Base-by-base conservation (phyloP, 257 asterid genomes). In the Galeopsis tetrahit region DNA sequence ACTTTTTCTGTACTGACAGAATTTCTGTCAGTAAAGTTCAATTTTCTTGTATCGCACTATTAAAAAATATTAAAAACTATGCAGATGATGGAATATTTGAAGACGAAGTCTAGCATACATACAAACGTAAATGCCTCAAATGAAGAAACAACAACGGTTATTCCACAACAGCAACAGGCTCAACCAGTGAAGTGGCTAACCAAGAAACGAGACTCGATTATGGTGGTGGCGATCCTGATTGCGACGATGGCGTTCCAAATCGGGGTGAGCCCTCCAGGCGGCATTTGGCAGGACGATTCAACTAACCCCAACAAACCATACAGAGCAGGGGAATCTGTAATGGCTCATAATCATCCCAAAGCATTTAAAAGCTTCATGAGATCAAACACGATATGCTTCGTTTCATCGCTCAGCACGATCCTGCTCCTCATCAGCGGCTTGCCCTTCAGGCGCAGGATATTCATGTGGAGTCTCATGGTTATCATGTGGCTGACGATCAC, bases 401-500 rank as follows among this genome's bases (percentile, higher is more conserved):
- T 86, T 33, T 72, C 90, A 7, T 83, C 92, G 11, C 87, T 86
- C 4, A 86, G 84, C 32, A 83, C 81, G 4, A 89, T 89, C 7
- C 33, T 89, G 73, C 81, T 86, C 10, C 82, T 89, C 15, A 83
- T 88, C 17, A 81, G 87, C 28, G 95, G 88, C 7, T 63, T 86
- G 65, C 92, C 95, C 3, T 83, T 88, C 32, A 69, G 33, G 42
- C 77, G 76, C 6, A 65, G 42, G 68, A 9, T 81, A 0, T 79
- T 82, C 59, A 53, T 83, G 80, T 86, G 88, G 92, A 58, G 68
- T 21, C 51, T 88, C 77, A 88, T 84, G 88, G 77, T 84, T 33
- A 69, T 80, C n/a, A 86, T 88, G 92, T 84, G 92, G 92, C 10
- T 75, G 15, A 77, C 89, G 2, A 33, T 88, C 8, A 75, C 85